These are phyloP conservation scores for Magnolia sinica DNA, from an alignment of 164 flowering plant species.

Conservation along the genomic window DNA sequence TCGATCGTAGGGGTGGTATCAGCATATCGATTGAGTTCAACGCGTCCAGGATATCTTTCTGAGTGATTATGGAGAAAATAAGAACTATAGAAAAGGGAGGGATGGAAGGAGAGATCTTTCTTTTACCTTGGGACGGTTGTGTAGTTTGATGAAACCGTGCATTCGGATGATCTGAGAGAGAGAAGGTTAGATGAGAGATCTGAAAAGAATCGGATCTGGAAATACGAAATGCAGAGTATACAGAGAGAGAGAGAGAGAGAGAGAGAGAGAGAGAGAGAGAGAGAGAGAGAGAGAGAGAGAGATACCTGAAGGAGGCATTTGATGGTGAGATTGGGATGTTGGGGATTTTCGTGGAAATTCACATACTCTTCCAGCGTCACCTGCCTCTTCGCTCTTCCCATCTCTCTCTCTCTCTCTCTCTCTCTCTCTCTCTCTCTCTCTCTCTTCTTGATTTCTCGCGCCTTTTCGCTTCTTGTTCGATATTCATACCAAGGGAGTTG, in stretches of 20 bases:
- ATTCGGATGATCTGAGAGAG: conserved; percentile 14
- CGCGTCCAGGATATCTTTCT: conserved; percentile 12
- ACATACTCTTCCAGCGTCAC: conserved; percentile 8
- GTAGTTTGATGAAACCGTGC: conserved; percentile 21
- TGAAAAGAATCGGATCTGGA: not conserved
- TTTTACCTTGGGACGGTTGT: conserved; percentile 6
- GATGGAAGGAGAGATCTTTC: not conserved
- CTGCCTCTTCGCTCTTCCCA: not conserved
- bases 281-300: not conserved
- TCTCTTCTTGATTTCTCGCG: too few relatives aligned
- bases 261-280: not conserved
- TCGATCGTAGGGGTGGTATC: conserved; percentile 15
- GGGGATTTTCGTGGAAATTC: conserved; percentile 4
- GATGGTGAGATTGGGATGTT: not conserved
- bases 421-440: not conserved
- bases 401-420: not conserved
- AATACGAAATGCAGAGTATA: not conserved
- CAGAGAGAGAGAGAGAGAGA: too few relatives aligned
- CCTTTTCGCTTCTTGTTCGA: too few relatives aligned
- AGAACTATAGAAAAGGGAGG: not conserved
- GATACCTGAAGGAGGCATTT: conserved; percentile 10
- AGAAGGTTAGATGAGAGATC: not conserved
- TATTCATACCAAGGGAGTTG: too few relatives aligned
- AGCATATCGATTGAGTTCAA: conserved; percentile 1
- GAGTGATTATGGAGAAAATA: not conserved